Conservation (phyloP, 129 eudicot genomes). For the Chrysanthemum makinoi region DNA sequence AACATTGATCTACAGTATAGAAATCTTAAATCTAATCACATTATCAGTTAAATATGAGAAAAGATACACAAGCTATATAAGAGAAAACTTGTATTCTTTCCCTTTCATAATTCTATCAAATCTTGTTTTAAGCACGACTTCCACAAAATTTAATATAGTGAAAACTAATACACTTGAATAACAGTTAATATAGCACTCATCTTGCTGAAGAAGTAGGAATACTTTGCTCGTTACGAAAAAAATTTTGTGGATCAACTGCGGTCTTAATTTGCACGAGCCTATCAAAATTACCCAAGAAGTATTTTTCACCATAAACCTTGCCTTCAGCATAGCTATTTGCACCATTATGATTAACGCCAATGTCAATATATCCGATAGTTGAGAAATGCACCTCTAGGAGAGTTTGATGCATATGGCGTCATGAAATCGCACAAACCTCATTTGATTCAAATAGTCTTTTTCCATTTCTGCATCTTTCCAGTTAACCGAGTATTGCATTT, state of each 20-base stretch:
- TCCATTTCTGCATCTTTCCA: constrained; percentile 14
- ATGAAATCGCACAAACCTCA: constrained; percentile 19
- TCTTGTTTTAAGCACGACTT: no score
- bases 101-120: no score
- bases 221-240: constrained; percentile 26
- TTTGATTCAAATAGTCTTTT: constrained; percentile 8
- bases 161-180: no score
- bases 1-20: no score
- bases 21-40: no score
- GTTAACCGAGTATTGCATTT: constrained; percentile 19
- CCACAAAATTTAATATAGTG: no score
- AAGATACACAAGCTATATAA: no score
- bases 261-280: constrained; percentile 21
- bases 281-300: constrained; percentile 15
- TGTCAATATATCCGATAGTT: constrained; percentile 24
- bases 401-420: constrained; percentile 22
- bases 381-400: constrained; percentile 23
- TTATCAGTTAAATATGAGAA: no score
- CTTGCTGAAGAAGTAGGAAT: background rate
- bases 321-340: constrained; percentile 21
- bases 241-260: constrained; percentile 20
- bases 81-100: no score
- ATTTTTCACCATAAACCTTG: constrained; percentile 18
- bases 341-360: constrained; percentile 22
- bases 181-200: background rate